Percentiles rank a stretch among this genome's conserved stretches.
These are phyloP conservation scores for Syncephalastrum sp. DNA, from an alignment of 371 early-diverging fungal genomes.

Conservation along the genomic window DNA sequence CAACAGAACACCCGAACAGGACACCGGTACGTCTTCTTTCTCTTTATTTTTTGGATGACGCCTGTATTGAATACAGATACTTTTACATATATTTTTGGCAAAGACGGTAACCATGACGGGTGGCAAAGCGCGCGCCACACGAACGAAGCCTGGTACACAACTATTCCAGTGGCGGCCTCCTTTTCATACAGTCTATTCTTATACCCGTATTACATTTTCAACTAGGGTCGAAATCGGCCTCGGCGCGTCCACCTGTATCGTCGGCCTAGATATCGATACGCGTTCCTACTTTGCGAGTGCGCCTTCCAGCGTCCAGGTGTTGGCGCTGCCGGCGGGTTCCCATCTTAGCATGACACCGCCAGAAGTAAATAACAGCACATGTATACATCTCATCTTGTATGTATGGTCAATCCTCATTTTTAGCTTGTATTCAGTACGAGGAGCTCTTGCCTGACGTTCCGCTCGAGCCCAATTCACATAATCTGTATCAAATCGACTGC, in stretches of 20 bases:
- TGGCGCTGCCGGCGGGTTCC: conserved; percentile 7
- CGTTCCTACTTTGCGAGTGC: conserved; percentile 76
- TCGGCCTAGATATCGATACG: conserved; percentile 84
- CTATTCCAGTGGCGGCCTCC: neutral
- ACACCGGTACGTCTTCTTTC: too few relatives aligned
- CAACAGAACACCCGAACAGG: too few relatives aligned
- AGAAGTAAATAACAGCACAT: too few relatives aligned
- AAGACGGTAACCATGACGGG: conserved; percentile 32
- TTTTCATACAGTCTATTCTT: neutral
- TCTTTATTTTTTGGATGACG: too few relatives aligned
- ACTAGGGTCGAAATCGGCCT: conserved; percentile 65
- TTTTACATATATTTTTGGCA: too few relatives aligned
- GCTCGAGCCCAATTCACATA: conserved; percentile 57
- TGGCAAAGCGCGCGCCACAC: conserved; percentile 35
- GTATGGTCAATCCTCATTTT: too few relatives aligned
- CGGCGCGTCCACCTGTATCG: conserved; percentile 68
- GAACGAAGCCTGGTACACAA: conserved; percentile 52
- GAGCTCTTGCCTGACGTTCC: conserved; percentile 61
- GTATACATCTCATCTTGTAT: too few relatives aligned
- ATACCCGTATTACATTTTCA: neutral
- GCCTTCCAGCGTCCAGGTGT: conserved; percentile 59
- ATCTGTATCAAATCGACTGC: conserved; percentile 55
- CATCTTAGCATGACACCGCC: too few relatives aligned
- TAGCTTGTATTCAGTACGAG: conserved; percentile 53
- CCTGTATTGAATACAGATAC: too few relatives aligned